phyloP scores from a whole-genome alignment of 164 flowering plant species.

The Protea cynaroides region DNA sequence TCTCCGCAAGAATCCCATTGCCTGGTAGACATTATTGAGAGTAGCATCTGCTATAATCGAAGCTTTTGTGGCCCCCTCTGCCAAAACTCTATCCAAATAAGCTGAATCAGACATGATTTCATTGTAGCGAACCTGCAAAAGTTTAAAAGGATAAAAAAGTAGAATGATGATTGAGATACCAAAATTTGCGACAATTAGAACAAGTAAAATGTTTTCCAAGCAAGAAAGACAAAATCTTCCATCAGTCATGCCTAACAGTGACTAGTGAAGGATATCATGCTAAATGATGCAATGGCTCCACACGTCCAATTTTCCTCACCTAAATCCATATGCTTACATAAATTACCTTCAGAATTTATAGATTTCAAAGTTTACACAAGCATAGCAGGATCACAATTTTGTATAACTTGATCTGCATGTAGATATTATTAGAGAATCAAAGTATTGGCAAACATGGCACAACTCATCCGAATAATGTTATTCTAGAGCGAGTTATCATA shows the following conservation, averaged over 20 bases:
- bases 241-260: neutral
- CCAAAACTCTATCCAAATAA: constrained; percentile 65
- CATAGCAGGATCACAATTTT: no score
- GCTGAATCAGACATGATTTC: constrained; percentile 73
- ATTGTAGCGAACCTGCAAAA: constrained; percentile 62
- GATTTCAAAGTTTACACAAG: no score
- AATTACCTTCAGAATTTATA: no score
- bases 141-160: constrained; percentile 1
- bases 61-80: constrained; percentile 78
- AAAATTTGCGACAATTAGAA: neutral
- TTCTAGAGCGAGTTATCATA: no score
- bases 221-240: neutral
- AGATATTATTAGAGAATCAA: no score
- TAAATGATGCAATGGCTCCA: neutral
- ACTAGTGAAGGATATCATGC: neutral
- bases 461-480: no score
- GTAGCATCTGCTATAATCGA: constrained; percentile 71
- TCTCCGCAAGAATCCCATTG: constrained; percentile 86
- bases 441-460: no score
- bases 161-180: neutral
- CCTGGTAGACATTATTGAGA: constrained; percentile 77
- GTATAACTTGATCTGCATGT: no score
- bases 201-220: neutral
- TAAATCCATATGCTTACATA: no score
- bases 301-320: no score